Evolutionary conservation across 305 asterid species (phyloP), one percentile per base, ranked within the genome.

Genomic region (Lippia alba): DNA sequence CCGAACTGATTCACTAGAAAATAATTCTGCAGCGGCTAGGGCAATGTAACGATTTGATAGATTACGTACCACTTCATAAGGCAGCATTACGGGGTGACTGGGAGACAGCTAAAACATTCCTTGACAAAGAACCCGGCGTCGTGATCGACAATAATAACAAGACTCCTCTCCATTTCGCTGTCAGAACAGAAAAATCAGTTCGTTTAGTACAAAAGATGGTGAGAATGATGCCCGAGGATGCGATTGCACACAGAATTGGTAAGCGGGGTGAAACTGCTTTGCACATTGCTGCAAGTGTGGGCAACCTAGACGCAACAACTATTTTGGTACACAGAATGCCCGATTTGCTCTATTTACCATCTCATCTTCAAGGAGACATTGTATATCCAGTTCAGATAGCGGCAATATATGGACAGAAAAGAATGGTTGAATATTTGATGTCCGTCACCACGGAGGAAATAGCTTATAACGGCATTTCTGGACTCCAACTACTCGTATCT

Each of bases 51-150:
- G 71, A 66, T 66, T 20, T 33, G 6, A 66, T 15, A 4, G 6
- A 18, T 0, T 66, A 67, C 34, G 30, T 54, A 49, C 58, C 64
- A 34, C 60, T 72, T 7, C 17, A 56, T 36, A 64, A 34, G 33
- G 72, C 72, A 12, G 61, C 71, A 12, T 5, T 55, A 0, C 8
- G 11, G 19, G 71, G 66, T 12, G 34, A 72, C 11, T 72, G 71
- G 71, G 40, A 33, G 32, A 24, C 48, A n/a, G 70, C 58, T 1
- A 63, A 72, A 36, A 16, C 4, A 12, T 24, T 72, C 30, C 14
- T 72, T 8, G 49, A 62, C 4, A 0, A 41, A 0, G 57, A 63
- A 24, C 55, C 49, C 0, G 14, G 12, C n/a, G 20, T 44, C 17
- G 30, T 45, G n/a, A 12, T 61, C 18, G 53, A 24, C 20, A 3